Evolutionary conservation across 352 stramenopile species (phyloP).

Genomic region (Globisporangium nagaii): DNA sequence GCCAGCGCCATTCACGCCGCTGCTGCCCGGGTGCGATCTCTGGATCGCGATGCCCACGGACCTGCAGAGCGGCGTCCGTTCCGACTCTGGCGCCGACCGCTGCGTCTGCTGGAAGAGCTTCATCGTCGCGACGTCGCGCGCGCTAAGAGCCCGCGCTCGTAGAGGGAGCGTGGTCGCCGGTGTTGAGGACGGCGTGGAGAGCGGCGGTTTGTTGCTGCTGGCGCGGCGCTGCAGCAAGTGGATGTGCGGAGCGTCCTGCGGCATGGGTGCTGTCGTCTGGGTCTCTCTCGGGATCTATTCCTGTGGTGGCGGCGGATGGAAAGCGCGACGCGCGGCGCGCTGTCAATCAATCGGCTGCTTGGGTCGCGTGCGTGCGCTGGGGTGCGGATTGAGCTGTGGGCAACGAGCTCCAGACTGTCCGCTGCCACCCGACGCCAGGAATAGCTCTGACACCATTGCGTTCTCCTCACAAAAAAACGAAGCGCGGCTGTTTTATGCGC

Average conservation of each 20-base stretch:
- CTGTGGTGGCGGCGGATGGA: background rate
- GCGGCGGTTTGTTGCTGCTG: slow-evolving; percentile 7
- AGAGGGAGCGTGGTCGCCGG: background rate
- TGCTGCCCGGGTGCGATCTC: background rate
- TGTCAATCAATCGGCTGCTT: background rate
- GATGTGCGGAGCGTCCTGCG: background rate
- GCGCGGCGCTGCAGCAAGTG: slow-evolving; percentile 1
- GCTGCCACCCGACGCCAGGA: too few relatives aligned
- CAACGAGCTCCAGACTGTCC: too few relatives aligned
- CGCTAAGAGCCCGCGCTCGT: background rate
- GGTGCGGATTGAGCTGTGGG: slow-evolving; percentile 1
- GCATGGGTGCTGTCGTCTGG: too few relatives aligned
- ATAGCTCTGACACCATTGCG: too few relatives aligned
- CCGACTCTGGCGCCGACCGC: background rate
- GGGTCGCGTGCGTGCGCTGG: background rate
- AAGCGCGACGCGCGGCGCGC: background rate
- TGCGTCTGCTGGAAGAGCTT: slow-evolving; percentile 10
- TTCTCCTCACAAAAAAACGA: too few relatives aligned
- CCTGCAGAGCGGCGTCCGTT: slow-evolving; percentile 1
- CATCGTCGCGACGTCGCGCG: slow-evolving; percentile 26
- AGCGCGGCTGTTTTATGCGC: too few relatives aligned
- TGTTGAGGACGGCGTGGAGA: background rate
- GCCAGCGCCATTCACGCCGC: background rate
- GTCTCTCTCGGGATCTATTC: background rate
- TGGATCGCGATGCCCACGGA: slow-evolving; percentile 13